A percentile compares a stretch with the other conserved stretches of the same genome.
Conservation (phyloP, 2,329 filamentous ascomycete species). For the Myriosclerotinia scirpicola region DNA sequence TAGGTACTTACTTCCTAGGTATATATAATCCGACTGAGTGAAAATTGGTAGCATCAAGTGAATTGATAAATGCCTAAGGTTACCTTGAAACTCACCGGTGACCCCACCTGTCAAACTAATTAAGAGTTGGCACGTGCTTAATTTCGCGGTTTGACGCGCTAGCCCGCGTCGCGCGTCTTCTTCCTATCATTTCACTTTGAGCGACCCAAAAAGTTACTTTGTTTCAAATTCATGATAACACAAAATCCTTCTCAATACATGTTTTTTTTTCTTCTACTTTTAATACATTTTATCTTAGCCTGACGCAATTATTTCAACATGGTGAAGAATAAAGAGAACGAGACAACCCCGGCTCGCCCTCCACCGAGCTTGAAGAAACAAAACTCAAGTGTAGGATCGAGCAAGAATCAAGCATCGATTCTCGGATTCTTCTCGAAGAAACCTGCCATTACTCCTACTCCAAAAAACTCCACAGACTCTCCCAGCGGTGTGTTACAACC, state of each 20-base stretch:
- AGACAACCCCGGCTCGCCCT: conserved; percentile 34
- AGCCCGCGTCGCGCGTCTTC: conserved; percentile 10
- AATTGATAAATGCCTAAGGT: no score
- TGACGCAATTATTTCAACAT: conserved; percentile 24
- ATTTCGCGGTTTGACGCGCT: conserved; percentile 17
- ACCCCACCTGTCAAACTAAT: neutral
- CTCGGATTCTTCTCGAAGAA: conserved; percentile 75
- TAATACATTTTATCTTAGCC: neutral
- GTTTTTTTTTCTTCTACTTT: neutral
- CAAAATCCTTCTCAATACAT: conserved; percentile 1
- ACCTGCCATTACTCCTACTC: conserved; percentile 44
- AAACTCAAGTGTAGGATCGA: conserved; percentile 39
- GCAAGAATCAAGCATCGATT: conserved; percentile 69
- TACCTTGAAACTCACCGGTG: no score
- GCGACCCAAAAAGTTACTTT: conserved; percentile 1
- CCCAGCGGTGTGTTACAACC: conserved; percentile 35
- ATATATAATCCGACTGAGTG: neutral
- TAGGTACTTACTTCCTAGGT: no score
- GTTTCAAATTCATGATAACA: neutral
- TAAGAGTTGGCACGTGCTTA: neutral
- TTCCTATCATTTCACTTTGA: neutral
- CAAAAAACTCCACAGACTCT: conserved; percentile 18
- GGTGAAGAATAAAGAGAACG: conserved; percentile 30
- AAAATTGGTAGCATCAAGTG: neutral
- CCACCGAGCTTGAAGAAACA: conserved; percentile 39